A percentile compares a stretch with the other conserved stretches of the same genome.
Evolutionary conservation across 306 rosid species (phyloP).

Genomic region (Ormosia semicastrata): DNA sequence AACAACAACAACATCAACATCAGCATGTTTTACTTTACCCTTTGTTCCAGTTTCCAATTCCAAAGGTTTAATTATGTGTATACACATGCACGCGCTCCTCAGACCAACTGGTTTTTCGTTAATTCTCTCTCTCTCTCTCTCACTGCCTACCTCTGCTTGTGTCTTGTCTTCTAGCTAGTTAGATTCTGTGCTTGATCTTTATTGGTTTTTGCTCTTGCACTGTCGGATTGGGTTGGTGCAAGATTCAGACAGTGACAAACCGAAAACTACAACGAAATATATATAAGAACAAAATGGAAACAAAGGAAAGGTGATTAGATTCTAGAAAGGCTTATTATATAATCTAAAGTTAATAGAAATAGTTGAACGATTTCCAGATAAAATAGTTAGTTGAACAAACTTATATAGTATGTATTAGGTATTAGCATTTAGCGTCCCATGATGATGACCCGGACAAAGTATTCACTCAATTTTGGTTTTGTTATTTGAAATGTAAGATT

Average conservation of each 20-base stretch:
- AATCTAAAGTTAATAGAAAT: neutral
- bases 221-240: neutral
- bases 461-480: too few species aligned
- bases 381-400: neutral
- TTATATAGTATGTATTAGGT: neutral
- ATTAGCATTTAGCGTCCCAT: too few species aligned
- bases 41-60: neutral
- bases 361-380: constrained; percentile 1
- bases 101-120: neutral
- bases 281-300: neutral
- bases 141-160: neutral
- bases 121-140: neutral
- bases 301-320: neutral
- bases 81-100: neutral
- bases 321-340: neutral
- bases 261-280: neutral
- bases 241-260: constrained; percentile 2
- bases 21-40: constrained; percentile 21
- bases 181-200: neutral
- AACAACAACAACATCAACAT: neutral
- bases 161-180: neutral
- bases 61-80: neutral
- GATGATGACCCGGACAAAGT: too few species aligned
- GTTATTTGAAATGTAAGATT: too few species aligned
- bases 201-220: neutral